Conservation (phyloP, 164 flowering plant species). For the Malania oleifera region DNA sequence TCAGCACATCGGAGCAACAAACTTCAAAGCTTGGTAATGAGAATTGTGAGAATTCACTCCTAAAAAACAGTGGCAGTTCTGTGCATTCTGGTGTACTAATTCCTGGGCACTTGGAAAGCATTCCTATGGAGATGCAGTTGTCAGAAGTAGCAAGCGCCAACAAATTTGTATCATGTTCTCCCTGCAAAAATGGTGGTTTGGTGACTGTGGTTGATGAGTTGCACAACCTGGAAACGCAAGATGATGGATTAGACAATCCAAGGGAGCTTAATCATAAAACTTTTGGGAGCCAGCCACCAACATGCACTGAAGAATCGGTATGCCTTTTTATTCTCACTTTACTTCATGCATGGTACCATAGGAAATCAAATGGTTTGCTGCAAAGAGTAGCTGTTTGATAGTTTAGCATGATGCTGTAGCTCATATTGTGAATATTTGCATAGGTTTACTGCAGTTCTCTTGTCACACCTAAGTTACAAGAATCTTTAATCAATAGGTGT, state of each 20-base stretch:
- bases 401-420: background rate
- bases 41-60: constrained; percentile 14
- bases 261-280: constrained; percentile 15
- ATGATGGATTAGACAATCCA: constrained; percentile 14
- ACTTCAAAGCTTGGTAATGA: constrained; percentile 14
- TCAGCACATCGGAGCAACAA: constrained; percentile 11
- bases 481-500: no score
- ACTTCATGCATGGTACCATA: background rate
- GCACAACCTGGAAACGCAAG: constrained; percentile 7
- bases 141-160: constrained; percentile 21
- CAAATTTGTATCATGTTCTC: constrained; percentile 6
- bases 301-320: constrained; percentile 32
- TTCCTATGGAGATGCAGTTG: constrained; percentile 22
- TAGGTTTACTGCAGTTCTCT: background rate
- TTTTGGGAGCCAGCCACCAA: constrained; percentile 9
- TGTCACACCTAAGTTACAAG: background rate
- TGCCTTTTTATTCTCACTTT: background rate
- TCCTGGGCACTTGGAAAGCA: constrained; percentile 19
- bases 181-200: constrained; percentile 11
- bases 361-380: background rate
- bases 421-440: background rate
- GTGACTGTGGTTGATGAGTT: constrained; percentile 11
- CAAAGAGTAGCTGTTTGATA: background rate
- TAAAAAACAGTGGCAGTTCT: constrained; percentile 12
- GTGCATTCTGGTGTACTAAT: constrained; percentile 10